Evolutionary conservation across 176 grass and related monocot species (phyloP), one percentile per base, ranked within the genome.

Genomic region (Lolium rigidum): DNA sequence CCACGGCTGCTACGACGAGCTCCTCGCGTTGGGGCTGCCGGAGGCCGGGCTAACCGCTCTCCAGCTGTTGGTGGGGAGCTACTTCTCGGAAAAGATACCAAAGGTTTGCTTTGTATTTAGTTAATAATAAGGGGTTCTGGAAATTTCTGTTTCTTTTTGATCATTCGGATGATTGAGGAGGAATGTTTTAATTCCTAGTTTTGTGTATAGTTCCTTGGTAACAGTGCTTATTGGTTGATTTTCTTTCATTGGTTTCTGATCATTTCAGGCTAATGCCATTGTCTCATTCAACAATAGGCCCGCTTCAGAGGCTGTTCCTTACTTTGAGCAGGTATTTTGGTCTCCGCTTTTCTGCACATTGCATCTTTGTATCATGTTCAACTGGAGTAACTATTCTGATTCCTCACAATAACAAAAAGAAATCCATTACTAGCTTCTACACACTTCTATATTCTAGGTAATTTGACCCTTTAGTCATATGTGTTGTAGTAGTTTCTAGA

Each of bases 211-310:
- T 52, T 66, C 21, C 28, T 62, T 77, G 15, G 7, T 66, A 50
- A 62, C 13, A 51, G 18, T 15, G 14, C 50, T 44, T 26, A 79
- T 13, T 76, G 39, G 11, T 80, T 76, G 10, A 41, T 22, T 35
- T 85, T 81, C 44, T 69, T 85, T 79, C 56, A 10, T 66, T 89
- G 54, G 55, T 14, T 68, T 93, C 44, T 90, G 8, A 61, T 92
- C 70, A 63, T 87, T 89, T 61, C 71, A 98, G 96, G 96, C 96
- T 77, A 98, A 94, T 76, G 94, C 87, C 60, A 90, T 95, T 90
- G 77, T 98, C 57, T 98, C 96, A 25, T 98, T 98, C 94, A 98
- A 95, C 86, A 98, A 98, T 86, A 92, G 82, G 65, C 86, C 90
- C 3, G 93, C 93, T 63, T 85, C 93, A 20, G 96, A 98, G 78